Base-by-base conservation (phyloP, 345 rosid genomes). In the Rhodamnia argentea region DNA sequence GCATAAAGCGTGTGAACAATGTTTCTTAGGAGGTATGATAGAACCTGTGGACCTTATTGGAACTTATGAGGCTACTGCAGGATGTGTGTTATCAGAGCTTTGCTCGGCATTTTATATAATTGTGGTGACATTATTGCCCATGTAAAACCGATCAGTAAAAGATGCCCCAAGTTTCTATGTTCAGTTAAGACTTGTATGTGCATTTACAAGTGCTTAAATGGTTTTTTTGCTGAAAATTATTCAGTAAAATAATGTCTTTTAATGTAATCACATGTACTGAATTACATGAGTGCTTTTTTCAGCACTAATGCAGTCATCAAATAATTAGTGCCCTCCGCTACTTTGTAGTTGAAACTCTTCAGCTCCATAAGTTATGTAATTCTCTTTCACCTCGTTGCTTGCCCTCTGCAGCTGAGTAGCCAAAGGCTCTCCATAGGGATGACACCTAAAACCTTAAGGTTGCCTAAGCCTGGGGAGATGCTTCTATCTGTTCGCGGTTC, bases 401-500 rank as follows among this genome's bases (percentile, higher is more conserved):
- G 47, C 24, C 70, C 74, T 64, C 85, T 86, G 55, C 92, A 96
- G 98, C 90, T 83, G 42, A 93, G 84, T 87, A 93, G 94, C 86
- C 98, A 96, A 88, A 91, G 98, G 88, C 90, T 96, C 82, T 96
- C 98, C 58, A n/a, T 93, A 82, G 99, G 99, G 86, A 95, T 93
- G 98, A 97, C 99, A 60, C 99, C 99, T 51, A 95, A 93, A 90
- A 92, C 95, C 57, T 70, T 87, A 83, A 92, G 99, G 93, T 91
- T 88, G 87, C 99, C 99, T 3, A 96, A 97, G 88, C 94, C 92
- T 84, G 98, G 99, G 53, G 99, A 97, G 91, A 92, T 96, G 94
- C 96, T 95, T 90, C 93, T 94, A 47, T 96, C 99, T 42, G 95
- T 97, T 29, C 98, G 83, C 87, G 99, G 98, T 81, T 96, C 99